Base-by-base conservation (phyloP, 2,329 filamentous ascomycete genomes). In the Ceratocystis albifundus region DNA sequence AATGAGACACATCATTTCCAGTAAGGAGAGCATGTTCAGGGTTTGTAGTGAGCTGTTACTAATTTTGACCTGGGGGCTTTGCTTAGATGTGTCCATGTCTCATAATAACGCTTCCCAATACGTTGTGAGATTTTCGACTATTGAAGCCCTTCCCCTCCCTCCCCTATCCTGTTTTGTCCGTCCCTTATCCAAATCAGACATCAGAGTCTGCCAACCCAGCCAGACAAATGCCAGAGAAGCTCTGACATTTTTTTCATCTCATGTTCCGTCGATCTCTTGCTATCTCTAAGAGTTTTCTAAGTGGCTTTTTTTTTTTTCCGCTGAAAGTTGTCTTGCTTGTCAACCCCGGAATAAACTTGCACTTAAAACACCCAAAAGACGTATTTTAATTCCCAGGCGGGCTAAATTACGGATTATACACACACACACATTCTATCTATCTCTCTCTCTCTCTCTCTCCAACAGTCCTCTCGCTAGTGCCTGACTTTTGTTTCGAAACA, bases 221-320 rank as follows among this genome's bases (percentile, higher is more conserved):
- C 28, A 25, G 17, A 28, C 22, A 17, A 30, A 30, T 57, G 28
- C 53, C 53, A 57, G 53, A 57, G 53, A 57, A 57, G 53, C 53
- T 57, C 53, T 57, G 53, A 57, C 53, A 57, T 57, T 28, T 32
- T 57, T 57, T 57, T 57, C 53, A 57, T 57, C 53, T 57, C 28
- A 57, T 57, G 12, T 57, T 57, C 12, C 15, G 53, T 17, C 53
- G 53, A 57, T 57, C 53, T 57, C 53, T 57, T 57, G 28, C 53
- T 57, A 17, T 57, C 53, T 57, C 25, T 57, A 30, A 30, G 28
- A 22, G 50, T 12, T 3, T 57, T 30, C 17, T n/a, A 17, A 30
- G 53, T 57, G 53, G 28, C 53, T 57, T 32, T 57, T 57, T 48
- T 48, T 17, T 30, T 32, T 17, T 32, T 17, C 53, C 28, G 53